Evolutionary conservation across 371 early-diverging fungal genomes (phyloP), one percentile per base, ranked within the genome.

Genomic region (Apophysomyces variabilis): DNA sequence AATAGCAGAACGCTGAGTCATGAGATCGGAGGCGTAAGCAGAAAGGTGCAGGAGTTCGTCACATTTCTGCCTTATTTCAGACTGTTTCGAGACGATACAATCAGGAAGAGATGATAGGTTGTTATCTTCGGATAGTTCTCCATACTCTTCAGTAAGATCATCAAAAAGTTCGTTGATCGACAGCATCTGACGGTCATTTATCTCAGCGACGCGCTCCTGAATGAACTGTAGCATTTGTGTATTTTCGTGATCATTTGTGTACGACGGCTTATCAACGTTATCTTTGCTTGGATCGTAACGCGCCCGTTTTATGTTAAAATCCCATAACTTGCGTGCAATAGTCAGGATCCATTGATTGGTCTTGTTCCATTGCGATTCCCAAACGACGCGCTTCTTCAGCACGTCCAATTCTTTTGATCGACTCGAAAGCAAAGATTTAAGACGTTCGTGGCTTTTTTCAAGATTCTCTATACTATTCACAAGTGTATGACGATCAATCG

Each of bases 261-360:
- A 76, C 3, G 80, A 74, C 6, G 80, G 80, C 14, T 70, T 78
- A 12, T 81, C 81, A 0, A 62, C 12, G 41, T 73, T 74, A 13
- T 79, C 80, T 12, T 69, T 66, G 11, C 67, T 35, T n/a, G 79
- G 80, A 54, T 75, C 73, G 60, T 72, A 80, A 0, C 78, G 75
- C 6, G 72, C 81, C 50, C 73, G 78, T 38, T 83, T 83, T 6
- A 73, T 65, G 57, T 66, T 72, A 43, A 80, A 74, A 56, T 83
- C 81, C 58, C 79, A 80, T 14, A 77, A 54, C 41, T 83, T 83
- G 13, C 79, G 75, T 4, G 76, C 77, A 26, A 70, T 72, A 0
- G 81, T 70, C 0, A 77, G 46, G 7, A 83, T 66, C 62, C 71
- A 71, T 58, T 76, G 78, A 38, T 83, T 75, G 12, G 76, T 65